phyloP scores from a whole-genome alignment of 305 asterid species.

The Ilex paraguariensis region DNA sequence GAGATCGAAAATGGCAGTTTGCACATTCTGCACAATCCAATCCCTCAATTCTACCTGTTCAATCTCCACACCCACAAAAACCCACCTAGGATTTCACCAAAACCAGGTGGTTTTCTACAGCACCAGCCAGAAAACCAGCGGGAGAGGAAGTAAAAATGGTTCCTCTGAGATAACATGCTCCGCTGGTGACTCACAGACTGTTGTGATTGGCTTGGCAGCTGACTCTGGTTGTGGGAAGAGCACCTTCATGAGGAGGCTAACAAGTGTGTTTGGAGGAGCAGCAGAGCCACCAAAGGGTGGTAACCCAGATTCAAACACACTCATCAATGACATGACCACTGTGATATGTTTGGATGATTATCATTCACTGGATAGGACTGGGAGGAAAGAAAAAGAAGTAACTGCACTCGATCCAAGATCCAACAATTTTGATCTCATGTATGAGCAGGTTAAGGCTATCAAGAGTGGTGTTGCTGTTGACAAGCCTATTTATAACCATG shows the following conservation, averaged over 20 bases:
- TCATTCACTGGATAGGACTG: conserved; percentile 88
- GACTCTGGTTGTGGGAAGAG: conserved; percentile 99
- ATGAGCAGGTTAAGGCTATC: conserved; percentile 80
- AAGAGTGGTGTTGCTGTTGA: conserved; percentile 68
- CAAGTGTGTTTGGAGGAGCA: conserved; percentile 97
- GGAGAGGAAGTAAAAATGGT: conserved; percentile 1
- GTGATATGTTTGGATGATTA: conserved; percentile 94
- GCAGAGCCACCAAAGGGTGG: conserved; percentile 98
- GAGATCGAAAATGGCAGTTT: conserved; percentile 56
- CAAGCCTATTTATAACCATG: conserved; percentile 91
- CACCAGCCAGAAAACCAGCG: conserved; percentile 19
- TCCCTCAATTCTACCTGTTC: conserved; percentile 64
- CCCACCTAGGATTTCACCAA: conserved; percentile 63
- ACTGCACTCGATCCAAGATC: conserved; percentile 96
- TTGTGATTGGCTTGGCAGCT: conserved; percentile 88
- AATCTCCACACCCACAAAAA: conserved; percentile 64
- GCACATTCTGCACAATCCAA: conserved; percentile 68
- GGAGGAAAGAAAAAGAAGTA: conserved; percentile 86
- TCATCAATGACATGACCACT: conserved; percentile 81
- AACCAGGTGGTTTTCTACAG: conserved; percentile 46
- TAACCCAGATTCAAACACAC: conserved; percentile 94
- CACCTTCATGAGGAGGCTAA: conserved; percentile 94
- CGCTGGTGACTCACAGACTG: conserved; percentile 39
- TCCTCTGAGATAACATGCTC: conserved; percentile 43
- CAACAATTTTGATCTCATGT: conserved; percentile 88